Base-by-base conservation (phyloP, 2,329 filamentous ascomycete genomes). In the Penicillium sp. region DNA sequence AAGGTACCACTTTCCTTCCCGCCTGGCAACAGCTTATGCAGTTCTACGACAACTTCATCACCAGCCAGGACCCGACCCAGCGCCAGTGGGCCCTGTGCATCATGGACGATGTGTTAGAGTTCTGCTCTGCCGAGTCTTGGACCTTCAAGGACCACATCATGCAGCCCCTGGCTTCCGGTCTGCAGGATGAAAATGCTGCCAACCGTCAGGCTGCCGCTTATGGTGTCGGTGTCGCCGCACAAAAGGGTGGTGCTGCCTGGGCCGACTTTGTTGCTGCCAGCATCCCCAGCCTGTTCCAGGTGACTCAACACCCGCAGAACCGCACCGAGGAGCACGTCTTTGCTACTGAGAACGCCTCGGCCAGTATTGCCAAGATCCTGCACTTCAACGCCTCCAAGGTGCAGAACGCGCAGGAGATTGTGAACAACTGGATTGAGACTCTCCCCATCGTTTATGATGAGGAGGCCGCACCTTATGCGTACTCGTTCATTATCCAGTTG, bases 41-140 rank as follows among this genome's bases (percentile, higher is more conserved):
- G 12, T 96, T 92, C 59, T 98, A 98, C 77, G 89, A 93, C 70
- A 84, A 84, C 35, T 98, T 98, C 78, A 89, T 97, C 67, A 86
- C 86, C 45, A 95, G 91, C 60, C 69, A 75, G 33, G 95, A 99
- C 75, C 86, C 93, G 0, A 98, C 93, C 19, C 94, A 98, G 78
- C 88, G 95, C 59, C 95, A 99, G 76, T 99, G 95, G 95, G 94
- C 93, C n/a, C 86, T 99, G 58, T 99, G 95, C 82, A 97, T 99
- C 70, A 92, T 97, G 84, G 95, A 99, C 73, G 95, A 99, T 76
- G 94, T 99, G 38, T 86, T 99, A 38, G 95, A 99, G 77, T 99
- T 98, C 82, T 98, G 93, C 75, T 93, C 94, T 0, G 86, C 89
- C 0, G 89, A 96, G 70, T 96, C 92, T 71, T 94, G 90, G 83